A percentile compares a stretch with the other conserved stretches of the same genome.
Evolutionary conservation across 2,329 filamentous ascomycete species (phyloP).

Genomic region (Fusarium sp.): DNA sequence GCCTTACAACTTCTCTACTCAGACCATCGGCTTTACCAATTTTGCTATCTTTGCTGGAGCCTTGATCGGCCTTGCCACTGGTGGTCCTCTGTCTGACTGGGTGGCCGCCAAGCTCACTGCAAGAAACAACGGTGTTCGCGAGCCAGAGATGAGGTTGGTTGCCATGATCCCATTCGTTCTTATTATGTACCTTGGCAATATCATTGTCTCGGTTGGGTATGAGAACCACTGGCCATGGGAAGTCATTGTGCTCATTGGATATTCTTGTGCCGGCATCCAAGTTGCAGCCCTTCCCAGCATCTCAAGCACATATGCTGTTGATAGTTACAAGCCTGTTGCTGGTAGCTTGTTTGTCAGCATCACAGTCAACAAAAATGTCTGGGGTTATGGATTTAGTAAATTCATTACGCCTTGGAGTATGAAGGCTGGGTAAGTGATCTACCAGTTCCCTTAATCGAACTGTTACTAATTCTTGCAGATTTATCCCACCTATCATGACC

Average conservation of each 20-base stretch:
- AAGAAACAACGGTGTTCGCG: background rate
- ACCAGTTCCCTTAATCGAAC: accelerated
- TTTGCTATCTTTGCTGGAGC: background rate
- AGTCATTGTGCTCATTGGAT: background rate
- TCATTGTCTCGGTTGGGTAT: background rate
- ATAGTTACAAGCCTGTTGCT: background rate
- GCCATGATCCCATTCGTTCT: background rate
- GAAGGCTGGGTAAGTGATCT: background rate
- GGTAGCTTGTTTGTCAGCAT: background rate
- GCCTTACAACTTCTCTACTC: background rate
- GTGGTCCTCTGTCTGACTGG: background rate
- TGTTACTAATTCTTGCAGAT: background rate
- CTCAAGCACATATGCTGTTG: background rate
- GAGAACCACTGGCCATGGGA: background rate
- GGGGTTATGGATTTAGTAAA: background rate
- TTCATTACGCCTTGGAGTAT: background rate
- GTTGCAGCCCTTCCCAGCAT: background rate
- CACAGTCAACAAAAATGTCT: background rate
- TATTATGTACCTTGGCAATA: background rate
- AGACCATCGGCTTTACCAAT: background rate
- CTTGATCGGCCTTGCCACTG: background rate
- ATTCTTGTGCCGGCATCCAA: background rate
- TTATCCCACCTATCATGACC: background rate
- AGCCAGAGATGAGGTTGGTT: background rate
- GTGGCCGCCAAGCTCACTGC: background rate